These are phyloP conservation scores for Cruciata laevipes DNA, from an alignment of 257 asterid species.

Conservation along the genomic window DNA sequence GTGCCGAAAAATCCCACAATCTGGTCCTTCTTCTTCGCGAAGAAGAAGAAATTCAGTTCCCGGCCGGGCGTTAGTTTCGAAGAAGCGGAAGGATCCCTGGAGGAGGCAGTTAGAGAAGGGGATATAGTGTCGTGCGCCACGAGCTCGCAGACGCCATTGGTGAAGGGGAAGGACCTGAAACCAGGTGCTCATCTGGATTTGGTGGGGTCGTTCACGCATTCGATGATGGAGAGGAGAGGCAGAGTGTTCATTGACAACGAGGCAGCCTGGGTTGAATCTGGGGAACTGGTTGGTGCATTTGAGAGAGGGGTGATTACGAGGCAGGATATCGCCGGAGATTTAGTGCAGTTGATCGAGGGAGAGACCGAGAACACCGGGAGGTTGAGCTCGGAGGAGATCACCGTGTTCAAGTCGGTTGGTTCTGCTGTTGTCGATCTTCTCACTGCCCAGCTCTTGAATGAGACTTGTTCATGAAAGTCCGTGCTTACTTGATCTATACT, in stretches of 20 bases:
- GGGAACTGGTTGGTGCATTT: constrained; percentile 71
- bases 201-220: constrained; percentile 76
- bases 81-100: constrained; percentile 33
- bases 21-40: constrained; percentile 34
- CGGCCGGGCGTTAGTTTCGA: constrained; percentile 53
- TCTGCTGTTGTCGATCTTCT: constrained; percentile 75
- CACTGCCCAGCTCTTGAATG: constrained; percentile 70
- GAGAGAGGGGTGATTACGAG: constrained; percentile 55
- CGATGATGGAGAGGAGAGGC: constrained; percentile 75
- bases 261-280: constrained; percentile 69
- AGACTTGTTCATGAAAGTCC: too few species aligned
- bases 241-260: constrained; percentile 69
- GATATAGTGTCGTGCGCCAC: constrained; percentile 84
- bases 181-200: constrained; percentile 81
- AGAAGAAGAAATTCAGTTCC: constrained; percentile 22
- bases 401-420: constrained; percentile 89
- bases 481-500: too few species aligned
- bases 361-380: constrained; percentile 46
- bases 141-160: constrained; percentile 60
- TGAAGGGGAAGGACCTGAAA: constrained; percentile 68
- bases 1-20: constrained; percentile 37
- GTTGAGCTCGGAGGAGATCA: constrained; percentile 46
- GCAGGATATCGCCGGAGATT: constrained; percentile 56
- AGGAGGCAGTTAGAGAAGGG: constrained; percentile 43
- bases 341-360: constrained; percentile 66